Evolutionary conservation across 192 early-diverging fungal genomes (phyloP).

Genomic region (Coemansia sp.): DNA sequence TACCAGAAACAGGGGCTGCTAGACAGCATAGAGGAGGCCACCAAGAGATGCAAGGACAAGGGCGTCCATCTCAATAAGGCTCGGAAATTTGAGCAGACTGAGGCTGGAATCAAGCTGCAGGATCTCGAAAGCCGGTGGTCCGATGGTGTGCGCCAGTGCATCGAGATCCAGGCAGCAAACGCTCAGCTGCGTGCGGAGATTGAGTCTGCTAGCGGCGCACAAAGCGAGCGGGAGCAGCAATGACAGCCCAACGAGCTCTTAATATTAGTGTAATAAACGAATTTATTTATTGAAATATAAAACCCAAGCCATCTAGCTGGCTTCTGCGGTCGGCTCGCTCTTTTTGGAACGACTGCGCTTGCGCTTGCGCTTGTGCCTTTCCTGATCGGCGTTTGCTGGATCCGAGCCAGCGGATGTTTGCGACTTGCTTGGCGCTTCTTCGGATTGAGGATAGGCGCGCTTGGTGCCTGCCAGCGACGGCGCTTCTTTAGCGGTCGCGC

Average conservation of each 20-base stretch:
- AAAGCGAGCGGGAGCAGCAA: constrained; percentile 9
- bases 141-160: constrained; percentile 35
- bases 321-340: neutral
- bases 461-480: constrained; percentile 13
- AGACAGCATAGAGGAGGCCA: constrained; percentile 20
- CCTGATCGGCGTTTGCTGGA: neutral
- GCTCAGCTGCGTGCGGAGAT: constrained; percentile 25
- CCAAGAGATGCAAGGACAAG: constrained; percentile 15
- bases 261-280: no score
- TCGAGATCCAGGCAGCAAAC: constrained; percentile 49
- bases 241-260: no score
- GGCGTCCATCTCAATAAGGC: constrained; percentile 37
- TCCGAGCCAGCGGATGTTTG: neutral
- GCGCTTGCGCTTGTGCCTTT: constrained; percentile 17
- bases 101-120: constrained; percentile 30
- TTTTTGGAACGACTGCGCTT: constrained; percentile 20
- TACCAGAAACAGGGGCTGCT: constrained; percentile 43
- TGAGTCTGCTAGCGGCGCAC: neutral
- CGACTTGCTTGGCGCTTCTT: neutral
- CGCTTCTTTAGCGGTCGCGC: neutral
- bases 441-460: constrained; percentile 6
- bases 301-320: neutral
- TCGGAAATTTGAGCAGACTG: constrained; percentile 39
- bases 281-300: neutral
- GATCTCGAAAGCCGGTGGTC: constrained; percentile 35